A percentile compares a stretch with the other conserved stretches of the same genome.
phyloP scores from a whole-genome alignment of 225 moss, liverwort and hornwort species.

The Thuidium tamariscinum region DNA sequence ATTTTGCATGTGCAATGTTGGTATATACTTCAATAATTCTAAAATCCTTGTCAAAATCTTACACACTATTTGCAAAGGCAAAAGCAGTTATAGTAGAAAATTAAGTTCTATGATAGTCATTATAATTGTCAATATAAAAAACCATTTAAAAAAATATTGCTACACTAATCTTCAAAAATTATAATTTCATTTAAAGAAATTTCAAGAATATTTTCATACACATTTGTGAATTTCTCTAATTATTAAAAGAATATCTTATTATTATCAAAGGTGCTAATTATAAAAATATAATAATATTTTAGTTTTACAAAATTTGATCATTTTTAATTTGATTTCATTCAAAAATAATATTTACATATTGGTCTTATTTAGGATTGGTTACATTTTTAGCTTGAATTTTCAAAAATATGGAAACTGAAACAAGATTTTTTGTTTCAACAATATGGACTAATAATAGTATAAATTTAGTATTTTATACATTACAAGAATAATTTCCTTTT shows the following conservation, averaged over 20 bases:
- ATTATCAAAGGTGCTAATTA: not conserved
- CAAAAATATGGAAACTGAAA: not conserved
- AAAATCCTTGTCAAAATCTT: not conserved
- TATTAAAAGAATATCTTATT: not conserved
- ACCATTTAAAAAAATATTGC: not conserved
- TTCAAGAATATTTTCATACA: not conserved
- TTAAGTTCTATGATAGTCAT: not conserved
- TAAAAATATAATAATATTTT: no score
- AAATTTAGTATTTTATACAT: not conserved
- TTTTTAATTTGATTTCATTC: not conserved
- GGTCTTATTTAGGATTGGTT: not conserved
- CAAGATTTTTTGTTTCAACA: not conserved
- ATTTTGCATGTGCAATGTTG: rapidly evolving
- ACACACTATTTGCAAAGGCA: not conserved
- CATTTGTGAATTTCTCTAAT: not conserved
- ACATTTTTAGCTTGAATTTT: not conserved
- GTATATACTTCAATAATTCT: not conserved
- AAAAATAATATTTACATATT: not conserved
- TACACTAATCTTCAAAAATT: no score
- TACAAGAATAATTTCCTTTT: not conserved
- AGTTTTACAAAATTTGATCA: no score
- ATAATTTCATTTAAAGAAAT: not conserved
- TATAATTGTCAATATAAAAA: not conserved
- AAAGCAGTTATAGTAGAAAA: not conserved
- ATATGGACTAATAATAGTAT: rapidly evolving